Evolutionary conservation across 306 rosid species (phyloP), one percentile per base, ranked within the genome.

Genomic region (Heteromeles arbutifolia): DNA sequence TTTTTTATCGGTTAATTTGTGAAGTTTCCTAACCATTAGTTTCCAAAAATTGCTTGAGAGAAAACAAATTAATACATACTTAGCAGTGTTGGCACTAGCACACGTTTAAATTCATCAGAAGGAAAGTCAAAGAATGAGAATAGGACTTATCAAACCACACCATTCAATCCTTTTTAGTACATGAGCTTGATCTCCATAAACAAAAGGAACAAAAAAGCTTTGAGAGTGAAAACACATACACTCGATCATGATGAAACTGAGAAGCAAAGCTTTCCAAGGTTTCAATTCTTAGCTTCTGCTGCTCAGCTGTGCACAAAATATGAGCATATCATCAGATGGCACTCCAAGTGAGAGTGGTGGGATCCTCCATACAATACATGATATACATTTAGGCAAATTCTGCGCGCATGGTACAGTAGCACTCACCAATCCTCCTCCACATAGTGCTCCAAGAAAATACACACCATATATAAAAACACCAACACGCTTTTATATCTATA

Each of bases 381-480:
- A 29, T 18, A 28, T 6, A 26, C 68, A 65, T 79, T 73, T 45
- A 34, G 75, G 74, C 78, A 69, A 75, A 26, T 75, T 74, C 82
- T 67, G 82, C 77, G 95, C 90, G 96, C 97, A 73, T 89, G 96
- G 69, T 76, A 86, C 93, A 85, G 92, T 91, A 80, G 84, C 96
- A 91, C 96, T 87, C 80, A 80, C 81, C 72, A 67, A 77, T 75
- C 80, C 77, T 74, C 86, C 69, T 65, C 80, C 25, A 18, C 61
- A 19, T 14, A 80, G 81, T 84, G 78, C 75, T 78, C 13, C 21
- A 6, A 61, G 76, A 76, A 80, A 75, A 81, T 24, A 77, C 32
- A 48, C 53, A 17, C 32, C 37, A 61, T 61, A 57, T 4, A 22
- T 57, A 57, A 10, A 22, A 48, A 48, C 54, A 48, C 8, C 54